Evolutionary conservation across 2,329 filamentous ascomycete genomes (phyloP), one percentile per base, ranked within the genome.

Genomic region (Neonectria magnoliae): DNA sequence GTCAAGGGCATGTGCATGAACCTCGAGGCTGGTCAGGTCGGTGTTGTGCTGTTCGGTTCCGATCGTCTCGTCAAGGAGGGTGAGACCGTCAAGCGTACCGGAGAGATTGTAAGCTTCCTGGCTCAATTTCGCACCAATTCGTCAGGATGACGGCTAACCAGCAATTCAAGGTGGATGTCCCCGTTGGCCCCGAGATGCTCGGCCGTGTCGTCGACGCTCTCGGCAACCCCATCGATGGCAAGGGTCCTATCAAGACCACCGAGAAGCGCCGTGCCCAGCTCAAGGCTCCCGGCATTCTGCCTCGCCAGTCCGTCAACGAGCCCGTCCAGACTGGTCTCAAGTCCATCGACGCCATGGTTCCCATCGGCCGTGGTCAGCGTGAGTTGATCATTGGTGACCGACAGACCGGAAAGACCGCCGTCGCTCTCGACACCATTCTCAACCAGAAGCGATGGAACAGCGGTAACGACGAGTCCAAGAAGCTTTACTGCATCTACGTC

Each of bases 1-100:
- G 96, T 98, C 85, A 98, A 98, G 91, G 96, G 96, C 84, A 99
- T 99, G 96, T 98, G 95, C 93, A 98, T 99, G 95, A 99, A 99
- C 93, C 91, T 99, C 86, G 96, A 99, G 88, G 96, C 96, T 84
- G 96, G 96, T 84, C 96, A 98, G 87, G 96, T 99, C 87, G 96
- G 96, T 97, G 94, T 99, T 80, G 96, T 99, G 90, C 90, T 99
- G 81, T 99, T 99, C 90, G 96, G 96, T 91, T 98, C 96, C 81
- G 96, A 99, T 87, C 94, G 96, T 94, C 90, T 98, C 78, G 96
- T 99, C 90, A 96, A 93, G 89, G 96, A 99, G 87, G 96, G 96
- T 81, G 95, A 99, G 90, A 95, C 93, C 74, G 96, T 99, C 85
- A 98, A 97, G 92, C 95, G 96, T 91, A 99, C 96, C 79, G 96